Conservation (phyloP, 2,329 filamentous ascomycete species). For the Pseudonectria buxi region DNA sequence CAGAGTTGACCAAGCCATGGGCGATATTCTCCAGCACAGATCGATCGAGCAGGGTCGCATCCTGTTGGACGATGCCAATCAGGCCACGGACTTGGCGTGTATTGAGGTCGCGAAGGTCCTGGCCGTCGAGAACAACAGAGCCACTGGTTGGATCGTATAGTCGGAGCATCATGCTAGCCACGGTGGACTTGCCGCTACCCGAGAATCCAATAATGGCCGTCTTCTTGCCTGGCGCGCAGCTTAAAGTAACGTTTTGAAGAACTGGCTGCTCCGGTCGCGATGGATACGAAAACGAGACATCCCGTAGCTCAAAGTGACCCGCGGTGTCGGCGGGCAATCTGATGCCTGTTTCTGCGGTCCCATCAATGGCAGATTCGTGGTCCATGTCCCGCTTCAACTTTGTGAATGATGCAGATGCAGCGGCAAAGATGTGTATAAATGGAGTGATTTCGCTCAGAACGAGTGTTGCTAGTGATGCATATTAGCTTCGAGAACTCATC, state of each 20-base stretch:
- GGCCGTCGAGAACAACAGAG: constrained; percentile 37
- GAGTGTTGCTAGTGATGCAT: not conserved
- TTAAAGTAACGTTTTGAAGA: constrained; percentile 36
- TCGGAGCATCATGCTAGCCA: constrained; percentile 45
- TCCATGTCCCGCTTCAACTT: constrained; percentile 52
- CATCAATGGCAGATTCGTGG: constrained; percentile 38
- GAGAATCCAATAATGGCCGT: constrained; percentile 51
- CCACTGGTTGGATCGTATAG: constrained; percentile 49
- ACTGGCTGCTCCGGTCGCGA: constrained; percentile 34
- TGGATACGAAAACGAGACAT: constrained; percentile 35
- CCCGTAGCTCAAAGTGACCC: constrained; percentile 22
- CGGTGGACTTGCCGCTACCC: constrained; percentile 48
- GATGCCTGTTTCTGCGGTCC: constrained; percentile 24
- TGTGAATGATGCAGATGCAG: constrained; percentile 48
- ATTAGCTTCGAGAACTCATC: no score
- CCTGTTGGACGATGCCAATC: constrained; percentile 36
- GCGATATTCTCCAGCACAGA: constrained; percentile 43
- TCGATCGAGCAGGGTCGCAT: constrained; percentile 33
- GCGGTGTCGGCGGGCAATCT: constrained; percentile 38
- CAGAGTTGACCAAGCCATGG: constrained; percentile 38
- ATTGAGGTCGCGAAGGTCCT: constrained; percentile 38
- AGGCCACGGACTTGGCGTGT: constrained; percentile 32
- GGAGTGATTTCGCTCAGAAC: constrained; percentile 52
- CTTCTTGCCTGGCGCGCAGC: constrained; percentile 37
- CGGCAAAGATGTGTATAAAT: constrained; percentile 53